Percentiles rank a stretch among this genome's conserved stretches.
Conservation (phyloP, 306 rosid genomes). For the Leucaena leucocephala region DNA sequence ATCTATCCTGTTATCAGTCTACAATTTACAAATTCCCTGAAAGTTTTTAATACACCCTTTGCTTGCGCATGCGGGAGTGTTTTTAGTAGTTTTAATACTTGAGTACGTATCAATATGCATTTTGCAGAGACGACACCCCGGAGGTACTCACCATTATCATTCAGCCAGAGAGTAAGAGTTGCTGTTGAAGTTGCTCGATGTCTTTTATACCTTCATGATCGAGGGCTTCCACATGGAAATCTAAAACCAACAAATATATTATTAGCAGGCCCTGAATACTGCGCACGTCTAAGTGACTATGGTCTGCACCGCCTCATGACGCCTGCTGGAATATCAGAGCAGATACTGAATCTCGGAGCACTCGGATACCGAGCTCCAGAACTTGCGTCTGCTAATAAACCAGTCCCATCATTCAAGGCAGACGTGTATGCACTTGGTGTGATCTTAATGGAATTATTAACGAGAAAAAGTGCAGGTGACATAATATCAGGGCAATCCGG, state of each 20-base stretch:
- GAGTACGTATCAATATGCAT: slow-evolving; percentile 41
- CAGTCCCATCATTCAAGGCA: slow-evolving; percentile 84
- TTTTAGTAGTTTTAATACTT: slow-evolving; percentile 9
- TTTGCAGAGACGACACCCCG: slow-evolving; percentile 89
- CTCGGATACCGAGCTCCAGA: slow-evolving; percentile 96
- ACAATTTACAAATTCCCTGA: background rate
- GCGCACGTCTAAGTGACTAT: slow-evolving; percentile 72
- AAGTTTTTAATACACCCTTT: background rate
- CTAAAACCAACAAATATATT: slow-evolving; percentile 84
- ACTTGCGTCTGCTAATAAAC: slow-evolving; percentile 72
- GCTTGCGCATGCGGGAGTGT: slow-evolving; percentile 22
- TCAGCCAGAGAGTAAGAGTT: slow-evolving; percentile 79
- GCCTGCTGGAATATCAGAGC: slow-evolving; percentile 84
- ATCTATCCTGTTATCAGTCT: background rate
- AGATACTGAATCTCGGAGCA: slow-evolving; percentile 91
- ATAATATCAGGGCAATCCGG: slow-evolving; percentile 94
- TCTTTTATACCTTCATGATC: slow-evolving; percentile 82
- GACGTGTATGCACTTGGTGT: slow-evolving; percentile 95
- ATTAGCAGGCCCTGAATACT: slow-evolving; percentile 67
- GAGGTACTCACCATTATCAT: slow-evolving; percentile 79
- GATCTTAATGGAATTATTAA: slow-evolving; percentile 86
- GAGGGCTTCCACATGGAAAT: slow-evolving; percentile 95
- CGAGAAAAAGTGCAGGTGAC: slow-evolving; percentile 96
- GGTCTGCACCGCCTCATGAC: slow-evolving; percentile 96
- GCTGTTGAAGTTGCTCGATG: slow-evolving; percentile 81